Evolutionary conservation across 805 yeast species (phyloP).

Genomic region (Barnettozyma wickerhamii): DNA sequence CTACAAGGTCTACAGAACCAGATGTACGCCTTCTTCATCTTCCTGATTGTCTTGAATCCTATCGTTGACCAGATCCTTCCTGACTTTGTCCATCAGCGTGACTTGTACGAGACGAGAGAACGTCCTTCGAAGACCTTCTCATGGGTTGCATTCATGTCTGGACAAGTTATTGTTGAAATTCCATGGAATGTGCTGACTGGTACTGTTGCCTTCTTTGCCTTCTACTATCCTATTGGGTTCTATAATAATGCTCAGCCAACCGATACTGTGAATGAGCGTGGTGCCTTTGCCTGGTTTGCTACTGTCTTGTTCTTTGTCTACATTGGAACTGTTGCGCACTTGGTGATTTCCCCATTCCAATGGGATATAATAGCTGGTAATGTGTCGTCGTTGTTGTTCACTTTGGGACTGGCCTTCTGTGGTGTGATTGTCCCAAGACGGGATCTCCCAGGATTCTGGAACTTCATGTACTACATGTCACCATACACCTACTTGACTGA

Average conservation of each 20-base stretch:
- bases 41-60: constrained; percentile 50
- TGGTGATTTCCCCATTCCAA: constrained; percentile 54
- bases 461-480: constrained; percentile 67
- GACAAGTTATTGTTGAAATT: constrained; percentile 60
- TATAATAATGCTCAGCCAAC: constrained; percentile 48
- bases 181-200: constrained; percentile 63
- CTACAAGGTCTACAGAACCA: constrained; percentile 77
- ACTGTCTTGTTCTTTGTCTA: constrained; percentile 51
- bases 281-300: constrained; percentile 39
- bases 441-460: constrained; percentile 66
- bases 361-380: constrained; percentile 60
- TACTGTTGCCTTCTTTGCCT: constrained; percentile 54
- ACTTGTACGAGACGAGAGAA: constrained; percentile 68
- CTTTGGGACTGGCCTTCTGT: constrained; percentile 63
- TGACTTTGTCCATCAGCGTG: constrained; percentile 54
- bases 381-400: constrained; percentile 48
- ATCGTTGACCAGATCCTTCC: constrained; percentile 62
- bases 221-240: constrained; percentile 73
- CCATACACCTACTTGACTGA: constrained; percentile 64
- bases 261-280: constrained; percentile 38
- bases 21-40: constrained; percentile 74
- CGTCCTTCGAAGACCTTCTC: constrained; percentile 68
- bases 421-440: constrained; percentile 65
- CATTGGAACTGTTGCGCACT: constrained; percentile 51
- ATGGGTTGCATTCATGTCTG: constrained; percentile 58